Base-by-base conservation (phyloP, 805 yeast species). In the Saccharomyces kudriavzevii region DNA sequence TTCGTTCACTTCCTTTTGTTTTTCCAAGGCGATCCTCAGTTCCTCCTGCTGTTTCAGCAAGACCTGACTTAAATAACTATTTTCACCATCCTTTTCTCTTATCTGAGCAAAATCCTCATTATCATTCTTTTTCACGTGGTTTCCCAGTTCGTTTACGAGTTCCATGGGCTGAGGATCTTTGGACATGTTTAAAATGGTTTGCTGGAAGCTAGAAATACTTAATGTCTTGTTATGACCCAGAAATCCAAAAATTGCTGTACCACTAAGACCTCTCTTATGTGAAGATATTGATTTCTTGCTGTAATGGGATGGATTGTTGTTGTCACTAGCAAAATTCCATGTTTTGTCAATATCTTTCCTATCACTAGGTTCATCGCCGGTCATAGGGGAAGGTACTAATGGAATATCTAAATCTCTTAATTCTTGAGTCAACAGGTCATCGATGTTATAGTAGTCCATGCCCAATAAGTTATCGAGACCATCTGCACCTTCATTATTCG, bases 171-270 rank as follows among this genome's bases (percentile, higher is more conserved):
- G 50, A 17, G 56, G 50, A 28, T 56, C 56, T 35, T 49, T 56
- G n/a, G 56, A 54, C 27, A 53, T 43, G 26, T 54, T 56, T 17
- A 48, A 31, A 13, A 53, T 48, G n/a, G 52, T 47, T 48, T 54
- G 60, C 49, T 59, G 61, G 25, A 59, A 45, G 11, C 85, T 86
- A 5, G 83, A 78, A 47, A 86, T 77, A 2, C 87, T 81, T 40
- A 86, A 67, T 48, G 82, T 85, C 54, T 80, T 79, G 55, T 77
- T 77, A 65, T 86, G 91, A 48, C 81, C 82, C 8, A 76, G 71
- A 59, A 79, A 86, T 0, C 95, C 95, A 68, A 87, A 87, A 27
- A 87, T 86, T 2, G 87, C 92, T 3, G 92, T 84, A 13, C 95
- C 95, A 71, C 90, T 84, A 20, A 80, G 74, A 54, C 82, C 81